Evolutionary conservation across 306 rosid genomes (phyloP).

Genomic region (Medicago arabica): DNA sequence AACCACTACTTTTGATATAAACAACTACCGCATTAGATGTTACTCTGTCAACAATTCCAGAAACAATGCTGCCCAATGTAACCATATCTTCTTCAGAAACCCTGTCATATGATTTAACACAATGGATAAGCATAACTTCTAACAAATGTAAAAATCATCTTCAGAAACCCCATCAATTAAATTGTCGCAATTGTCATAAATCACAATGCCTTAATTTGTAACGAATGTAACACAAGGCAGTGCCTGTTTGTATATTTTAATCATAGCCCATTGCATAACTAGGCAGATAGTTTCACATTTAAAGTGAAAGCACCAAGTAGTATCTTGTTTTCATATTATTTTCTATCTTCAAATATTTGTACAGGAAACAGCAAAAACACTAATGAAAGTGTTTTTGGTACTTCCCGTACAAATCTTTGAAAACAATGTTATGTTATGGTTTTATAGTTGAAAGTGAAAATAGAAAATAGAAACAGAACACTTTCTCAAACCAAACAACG

Average conservation of each 20-base stretch:
- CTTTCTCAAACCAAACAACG: not conserved
- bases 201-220: slow-evolving; percentile 9
- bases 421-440: not conserved
- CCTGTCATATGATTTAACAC: slow-evolving; percentile 59
- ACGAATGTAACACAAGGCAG: not conserved
- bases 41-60: slow-evolving; percentile 82
- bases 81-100: slow-evolving; percentile 70
- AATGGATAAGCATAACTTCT: slow-evolving; percentile 34
- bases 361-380: not conserved
- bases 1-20: slow-evolving; percentile 63
- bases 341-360: not conserved
- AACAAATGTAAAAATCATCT: slow-evolving; percentile 48
- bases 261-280: slow-evolving; percentile 11
- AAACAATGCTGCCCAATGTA: slow-evolving; percentile 72
- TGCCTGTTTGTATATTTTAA: slow-evolving; percentile 26
- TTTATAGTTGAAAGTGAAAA: not conserved
- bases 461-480: not conserved
- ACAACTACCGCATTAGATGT: slow-evolving; percentile 65
- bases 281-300: slow-evolving; percentile 18
- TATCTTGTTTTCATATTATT: not conserved
- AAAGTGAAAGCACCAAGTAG: slow-evolving; percentile 15
- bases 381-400: not conserved
- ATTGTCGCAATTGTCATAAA: not conserved
- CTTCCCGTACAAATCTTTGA: not conserved
- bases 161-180: slow-evolving; percentile 66